Conservation (phyloP, 2,329 filamentous ascomycete species). For the Orbilia javanica region DNA sequence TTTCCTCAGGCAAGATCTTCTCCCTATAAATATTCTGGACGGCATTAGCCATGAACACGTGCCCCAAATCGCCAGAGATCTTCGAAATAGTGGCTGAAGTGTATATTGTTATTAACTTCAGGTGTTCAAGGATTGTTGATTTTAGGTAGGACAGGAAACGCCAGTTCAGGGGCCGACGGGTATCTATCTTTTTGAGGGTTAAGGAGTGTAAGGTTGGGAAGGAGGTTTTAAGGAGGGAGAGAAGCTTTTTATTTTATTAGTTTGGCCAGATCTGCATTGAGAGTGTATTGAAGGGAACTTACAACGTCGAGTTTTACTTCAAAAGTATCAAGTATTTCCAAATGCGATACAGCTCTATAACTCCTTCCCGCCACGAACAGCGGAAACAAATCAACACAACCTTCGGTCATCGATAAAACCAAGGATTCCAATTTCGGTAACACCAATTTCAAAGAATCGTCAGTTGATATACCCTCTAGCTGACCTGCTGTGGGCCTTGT, state of each 20-base stretch:
- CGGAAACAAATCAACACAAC: not conserved
- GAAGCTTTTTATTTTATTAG: too few species aligned
- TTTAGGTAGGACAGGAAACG: not conserved
- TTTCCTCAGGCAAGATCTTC: not conserved
- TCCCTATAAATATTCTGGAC: not conserved
- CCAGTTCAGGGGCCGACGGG: not conserved
- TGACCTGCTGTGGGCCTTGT: not conserved
- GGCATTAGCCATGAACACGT: not conserved
- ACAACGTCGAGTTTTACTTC: not conserved
- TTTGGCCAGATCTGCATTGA: too few species aligned
- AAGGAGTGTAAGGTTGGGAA: not conserved
- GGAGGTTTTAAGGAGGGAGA: not conserved
- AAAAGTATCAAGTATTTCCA: not conserved
- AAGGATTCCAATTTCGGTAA: not conserved
- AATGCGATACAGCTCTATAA: not conserved
- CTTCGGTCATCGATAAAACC: not conserved
- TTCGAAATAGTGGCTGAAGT: not conserved
- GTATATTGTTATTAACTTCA: not conserved
- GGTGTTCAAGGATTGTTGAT: not conserved
- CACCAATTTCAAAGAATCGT: not conserved
- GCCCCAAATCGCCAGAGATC: not conserved
- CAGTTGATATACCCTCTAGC: not conserved
- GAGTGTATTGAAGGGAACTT: not conserved
- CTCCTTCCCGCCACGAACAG: not conserved
- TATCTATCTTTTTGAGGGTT: slow-evolving; percentile 8